phyloP scores from a whole-genome alignment of 768 basidiomycete genomes.

The Termitomyces sp. region DNA sequence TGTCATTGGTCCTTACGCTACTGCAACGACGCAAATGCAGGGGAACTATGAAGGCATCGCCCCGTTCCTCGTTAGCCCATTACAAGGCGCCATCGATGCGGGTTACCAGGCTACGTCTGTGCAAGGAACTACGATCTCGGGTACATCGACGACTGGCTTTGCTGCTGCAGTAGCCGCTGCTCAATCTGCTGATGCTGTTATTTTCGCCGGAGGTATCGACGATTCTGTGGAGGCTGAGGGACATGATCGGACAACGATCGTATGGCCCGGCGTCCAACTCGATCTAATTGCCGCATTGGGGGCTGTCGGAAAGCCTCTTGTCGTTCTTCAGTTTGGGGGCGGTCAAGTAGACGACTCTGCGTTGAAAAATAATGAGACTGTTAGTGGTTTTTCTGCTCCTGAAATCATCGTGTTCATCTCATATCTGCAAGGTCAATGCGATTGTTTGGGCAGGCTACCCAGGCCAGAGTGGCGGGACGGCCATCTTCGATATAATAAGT shows the following conservation, averaged over 20 bases:
- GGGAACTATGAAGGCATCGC: constrained; percentile 52
- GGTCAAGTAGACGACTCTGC: constrained; percentile 47
- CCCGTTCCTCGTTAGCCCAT: constrained; percentile 49
- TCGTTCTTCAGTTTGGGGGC: constrained; percentile 52
- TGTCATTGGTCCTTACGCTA: constrained; percentile 54
- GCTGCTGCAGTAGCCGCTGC: constrained; percentile 47
- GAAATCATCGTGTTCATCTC: background rate
- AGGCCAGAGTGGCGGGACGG: constrained; percentile 48
- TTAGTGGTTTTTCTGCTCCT: constrained; percentile 15
- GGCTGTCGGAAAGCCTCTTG: constrained; percentile 41
- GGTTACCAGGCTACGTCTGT: constrained; percentile 41
- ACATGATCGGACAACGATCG: constrained; percentile 39
- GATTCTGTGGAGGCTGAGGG: constrained; percentile 41
- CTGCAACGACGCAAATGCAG: constrained; percentile 50
- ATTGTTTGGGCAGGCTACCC: constrained; percentile 56
- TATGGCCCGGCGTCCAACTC: constrained; percentile 53
- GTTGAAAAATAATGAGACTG: constrained; percentile 37
- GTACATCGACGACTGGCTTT: constrained; percentile 37
- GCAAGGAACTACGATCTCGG: constrained; percentile 34
- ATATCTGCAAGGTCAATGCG: constrained; percentile 37
- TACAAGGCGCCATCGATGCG: constrained; percentile 39
- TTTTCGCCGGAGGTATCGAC: constrained; percentile 53
- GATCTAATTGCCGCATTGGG: constrained; percentile 40
- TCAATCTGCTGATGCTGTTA: constrained; percentile 38
- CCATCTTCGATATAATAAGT: constrained; percentile 44